phyloP scores from a whole-genome alignment of 495 filamentous ascomycete genomes.

The Penicillium diatomitis region DNA sequence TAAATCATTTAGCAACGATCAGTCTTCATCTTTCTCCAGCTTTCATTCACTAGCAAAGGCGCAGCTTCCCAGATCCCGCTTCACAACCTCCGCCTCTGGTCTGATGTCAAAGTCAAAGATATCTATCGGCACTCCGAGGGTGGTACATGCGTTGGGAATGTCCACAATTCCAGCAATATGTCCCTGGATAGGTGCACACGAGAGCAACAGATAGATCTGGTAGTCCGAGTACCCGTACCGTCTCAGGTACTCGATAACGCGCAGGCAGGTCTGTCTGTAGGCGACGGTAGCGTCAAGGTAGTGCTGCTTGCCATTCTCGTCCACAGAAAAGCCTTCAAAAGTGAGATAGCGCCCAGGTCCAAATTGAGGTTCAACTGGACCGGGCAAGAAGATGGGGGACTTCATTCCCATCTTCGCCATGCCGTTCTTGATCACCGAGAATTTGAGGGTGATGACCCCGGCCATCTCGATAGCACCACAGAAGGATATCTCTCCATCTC shows the following conservation, averaged over 20 bases:
- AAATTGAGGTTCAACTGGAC: conserved; percentile 87
- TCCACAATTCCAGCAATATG: conserved; percentile 93
- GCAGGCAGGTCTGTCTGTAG: conserved; percentile 76
- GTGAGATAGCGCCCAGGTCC: conserved; percentile 79
- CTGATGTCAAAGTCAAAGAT: conserved; percentile 94
- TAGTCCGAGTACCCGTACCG: conserved; percentile 73
- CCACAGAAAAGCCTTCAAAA: conserved; percentile 92
- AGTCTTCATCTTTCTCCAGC: too few species aligned
- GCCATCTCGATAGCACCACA: conserved; percentile 98
- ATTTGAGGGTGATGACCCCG: conserved; percentile 84
- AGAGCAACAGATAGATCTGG: conserved; percentile 83
- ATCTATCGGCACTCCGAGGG: conserved; percentile 83
- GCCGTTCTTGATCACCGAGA: conserved; percentile 79
- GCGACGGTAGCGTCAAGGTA: conserved; percentile 90
- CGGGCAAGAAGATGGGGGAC: conserved; percentile 80
- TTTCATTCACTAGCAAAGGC: conserved; percentile 53
- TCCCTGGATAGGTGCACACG: conserved; percentile 83
- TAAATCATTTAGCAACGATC: too few species aligned
- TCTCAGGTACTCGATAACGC: conserved; percentile 78
- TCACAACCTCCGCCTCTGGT: conserved; percentile 52
- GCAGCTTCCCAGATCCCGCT: conserved; percentile 67
- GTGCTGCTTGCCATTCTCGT: conserved; percentile 85
- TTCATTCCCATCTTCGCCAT: conserved; percentile 71
- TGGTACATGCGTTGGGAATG: conserved; percentile 80
- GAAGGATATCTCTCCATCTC: conserved; percentile 91